Percentiles rank a stretch among this genome's conserved stretches.
Conservation (phyloP, 2,329 filamentous ascomycete species). For the Monilinia fructigena region DNA sequence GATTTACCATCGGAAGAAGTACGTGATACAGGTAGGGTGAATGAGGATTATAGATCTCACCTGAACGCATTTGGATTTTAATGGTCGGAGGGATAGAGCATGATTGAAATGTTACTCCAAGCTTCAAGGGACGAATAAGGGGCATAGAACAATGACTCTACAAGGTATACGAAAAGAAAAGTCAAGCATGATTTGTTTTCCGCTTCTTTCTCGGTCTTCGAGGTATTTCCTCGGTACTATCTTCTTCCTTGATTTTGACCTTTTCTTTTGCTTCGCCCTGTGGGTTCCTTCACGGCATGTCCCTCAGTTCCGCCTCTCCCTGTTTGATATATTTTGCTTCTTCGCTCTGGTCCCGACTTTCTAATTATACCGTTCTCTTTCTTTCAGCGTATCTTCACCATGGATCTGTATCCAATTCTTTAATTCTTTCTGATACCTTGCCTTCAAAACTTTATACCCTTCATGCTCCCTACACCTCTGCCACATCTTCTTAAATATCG, state of each 20-base stretch:
- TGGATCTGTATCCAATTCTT: background rate
- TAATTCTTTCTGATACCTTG: slow-evolving; percentile 3
- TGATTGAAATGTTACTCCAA: background rate
- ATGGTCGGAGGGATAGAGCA: background rate
- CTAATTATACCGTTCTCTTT: background rate
- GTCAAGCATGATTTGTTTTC: background rate
- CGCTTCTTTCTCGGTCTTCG: background rate
- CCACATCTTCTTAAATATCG: slow-evolving; percentile 51
- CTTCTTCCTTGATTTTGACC: background rate
- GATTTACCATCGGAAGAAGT: background rate
- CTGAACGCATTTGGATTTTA: background rate
- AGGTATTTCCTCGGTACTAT: background rate
- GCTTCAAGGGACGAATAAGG: background rate
- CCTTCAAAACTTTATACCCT: slow-evolving; percentile 5
- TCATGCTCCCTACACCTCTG: slow-evolving; percentile 24
- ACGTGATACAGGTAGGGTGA: background rate
- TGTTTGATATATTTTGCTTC: background rate
- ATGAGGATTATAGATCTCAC: background rate
- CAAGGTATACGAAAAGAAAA: background rate
- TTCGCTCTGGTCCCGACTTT: background rate
- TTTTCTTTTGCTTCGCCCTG: background rate
- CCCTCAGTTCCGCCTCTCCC: background rate
- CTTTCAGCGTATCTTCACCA: background rate
- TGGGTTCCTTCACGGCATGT: background rate
- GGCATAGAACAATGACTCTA: background rate